Conservation (phyloP, 2,329 filamentous ascomycete genomes). For the Cytospora schulzeri region DNA sequence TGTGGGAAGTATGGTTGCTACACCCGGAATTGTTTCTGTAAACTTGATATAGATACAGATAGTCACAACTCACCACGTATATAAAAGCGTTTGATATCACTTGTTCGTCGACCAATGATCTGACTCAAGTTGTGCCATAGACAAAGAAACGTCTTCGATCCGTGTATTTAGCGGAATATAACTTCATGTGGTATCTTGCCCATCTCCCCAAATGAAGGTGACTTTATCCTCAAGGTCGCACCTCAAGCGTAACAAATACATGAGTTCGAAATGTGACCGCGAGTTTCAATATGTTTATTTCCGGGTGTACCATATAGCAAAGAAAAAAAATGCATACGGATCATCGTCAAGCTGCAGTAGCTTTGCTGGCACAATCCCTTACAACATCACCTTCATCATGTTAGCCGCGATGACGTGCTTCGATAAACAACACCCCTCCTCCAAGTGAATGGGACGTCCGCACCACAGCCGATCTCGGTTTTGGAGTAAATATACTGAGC, state of each 20-base stretch:
- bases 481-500: neutral
- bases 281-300: neutral
- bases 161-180: too few relatives aligned
- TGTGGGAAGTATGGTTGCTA: slow-evolving; percentile 1
- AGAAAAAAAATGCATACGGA: neutral
- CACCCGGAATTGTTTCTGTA: neutral
- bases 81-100: too few relatives aligned
- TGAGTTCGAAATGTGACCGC: neutral
- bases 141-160: too few relatives aligned
- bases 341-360: slow-evolving; percentile 17
- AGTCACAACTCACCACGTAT: neutral
- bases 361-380: neutral
- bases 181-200: too few relatives aligned
- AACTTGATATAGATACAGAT: neutral
- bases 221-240: too few relatives aligned
- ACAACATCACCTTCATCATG: slow-evolving; percentile 21
- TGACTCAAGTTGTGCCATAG: too few relatives aligned
- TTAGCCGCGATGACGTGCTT: slow-evolving; percentile 27
- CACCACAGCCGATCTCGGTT: neutral
- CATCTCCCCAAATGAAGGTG: too few relatives aligned
- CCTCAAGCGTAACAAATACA: neutral
- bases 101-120: too few relatives aligned
- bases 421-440: neutral
- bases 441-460: neutral
- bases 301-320: neutral